A percentile compares a stretch with the other conserved stretches of the same genome.
Evolutionary conservation across 1,284 basidiomycete species (phyloP).

Genomic region (Trichosporon coremiiforme): DNA sequence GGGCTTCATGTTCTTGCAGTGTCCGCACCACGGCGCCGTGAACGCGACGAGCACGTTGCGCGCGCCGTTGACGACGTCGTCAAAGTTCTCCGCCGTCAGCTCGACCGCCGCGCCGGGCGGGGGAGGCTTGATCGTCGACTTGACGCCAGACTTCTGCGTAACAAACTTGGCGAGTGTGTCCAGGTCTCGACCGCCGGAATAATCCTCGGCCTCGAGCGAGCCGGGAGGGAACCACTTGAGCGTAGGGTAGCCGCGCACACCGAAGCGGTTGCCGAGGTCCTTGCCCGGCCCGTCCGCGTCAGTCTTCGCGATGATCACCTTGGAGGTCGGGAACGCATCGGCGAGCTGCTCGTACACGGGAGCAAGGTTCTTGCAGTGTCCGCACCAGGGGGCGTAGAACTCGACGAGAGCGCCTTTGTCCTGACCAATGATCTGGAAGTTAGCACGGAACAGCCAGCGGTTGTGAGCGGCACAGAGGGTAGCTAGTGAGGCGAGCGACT

Average conservation of each 20-base stretch:
- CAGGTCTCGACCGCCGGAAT: slow-evolving; percentile 77
- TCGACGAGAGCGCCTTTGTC: slow-evolving; percentile 83
- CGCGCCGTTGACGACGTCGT: slow-evolving; percentile 69
- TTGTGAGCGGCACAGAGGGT: neutral
- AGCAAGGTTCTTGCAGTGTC: slow-evolving; percentile 64
- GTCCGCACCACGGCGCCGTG: slow-evolving; percentile 64
- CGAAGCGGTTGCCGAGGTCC: slow-evolving; percentile 62
- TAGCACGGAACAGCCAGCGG: neutral
- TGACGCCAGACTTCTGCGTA: slow-evolving; percentile 72
- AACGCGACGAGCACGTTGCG: slow-evolving; percentile 90
- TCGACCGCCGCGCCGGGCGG: slow-evolving; percentile 72
- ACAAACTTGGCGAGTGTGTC: slow-evolving; percentile 77
- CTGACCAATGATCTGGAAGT: slow-evolving; percentile 62
- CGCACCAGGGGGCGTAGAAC: slow-evolving; percentile 63
- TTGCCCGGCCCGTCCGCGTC: slow-evolving; percentile 87
- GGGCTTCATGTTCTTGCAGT: slow-evolving; percentile 69
- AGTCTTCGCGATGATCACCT: slow-evolving; percentile 86
- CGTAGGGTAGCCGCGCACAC: slow-evolving; percentile 82
- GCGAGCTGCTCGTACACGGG: slow-evolving; percentile 86
- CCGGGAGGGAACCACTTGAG: slow-evolving; percentile 83
- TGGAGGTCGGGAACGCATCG: slow-evolving; percentile 74
- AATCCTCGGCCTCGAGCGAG: slow-evolving; percentile 67
- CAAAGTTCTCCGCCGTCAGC: slow-evolving; percentile 72
- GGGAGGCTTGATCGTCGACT: slow-evolving; percentile 81
- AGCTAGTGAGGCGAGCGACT: neutral